A percentile compares a stretch with the other conserved stretches of the same genome.
Evolutionary conservation across 164 flowering plant genomes (phyloP).

Genomic region (Piper betle): DNA sequence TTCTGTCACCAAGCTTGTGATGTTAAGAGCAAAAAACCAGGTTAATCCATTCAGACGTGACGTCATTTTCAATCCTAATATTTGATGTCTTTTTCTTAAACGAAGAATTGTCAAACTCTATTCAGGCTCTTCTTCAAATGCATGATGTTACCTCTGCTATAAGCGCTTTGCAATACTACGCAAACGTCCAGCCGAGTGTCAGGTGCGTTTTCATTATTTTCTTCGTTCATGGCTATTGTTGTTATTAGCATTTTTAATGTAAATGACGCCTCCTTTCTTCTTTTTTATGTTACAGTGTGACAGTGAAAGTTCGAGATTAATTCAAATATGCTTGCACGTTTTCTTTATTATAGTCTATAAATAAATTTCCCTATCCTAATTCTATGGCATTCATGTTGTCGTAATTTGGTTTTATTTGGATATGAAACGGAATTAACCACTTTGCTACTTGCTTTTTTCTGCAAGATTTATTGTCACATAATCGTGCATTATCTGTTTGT

Average conservation of each 20-base stretch:
- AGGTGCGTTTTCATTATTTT: conserved; percentile 27
- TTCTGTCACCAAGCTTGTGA: conserved; percentile 72
- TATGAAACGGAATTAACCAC: background rate
- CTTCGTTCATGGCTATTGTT: no score
- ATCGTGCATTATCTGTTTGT: background rate
- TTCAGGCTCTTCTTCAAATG: conserved; percentile 95
- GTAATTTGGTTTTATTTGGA: no score
- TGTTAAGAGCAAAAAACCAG: conserved; percentile 98
- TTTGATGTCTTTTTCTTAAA: background rate
- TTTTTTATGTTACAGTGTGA: no score
- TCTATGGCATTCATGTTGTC: no score
- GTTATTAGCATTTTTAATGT: no score
- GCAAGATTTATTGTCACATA: background rate
- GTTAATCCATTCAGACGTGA: conserved; percentile 15
- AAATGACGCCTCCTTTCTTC: no score
- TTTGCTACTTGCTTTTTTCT: background rate
- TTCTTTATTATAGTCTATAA: no score
- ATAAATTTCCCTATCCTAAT: no score
- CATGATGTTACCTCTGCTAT: conserved; percentile 79
- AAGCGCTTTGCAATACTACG: conserved; percentile 64
- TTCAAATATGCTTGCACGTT: no score
- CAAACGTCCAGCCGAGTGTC: conserved; percentile 73
- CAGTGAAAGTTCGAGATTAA: no score
- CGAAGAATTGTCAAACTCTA: background rate
- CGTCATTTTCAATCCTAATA: background rate